A percentile compares a stretch with the other conserved stretches of the same genome.
Evolutionary conservation across 1,284 basidiomycete genomes (phyloP).

Genomic region (Heliocybe sulcata): DNA sequence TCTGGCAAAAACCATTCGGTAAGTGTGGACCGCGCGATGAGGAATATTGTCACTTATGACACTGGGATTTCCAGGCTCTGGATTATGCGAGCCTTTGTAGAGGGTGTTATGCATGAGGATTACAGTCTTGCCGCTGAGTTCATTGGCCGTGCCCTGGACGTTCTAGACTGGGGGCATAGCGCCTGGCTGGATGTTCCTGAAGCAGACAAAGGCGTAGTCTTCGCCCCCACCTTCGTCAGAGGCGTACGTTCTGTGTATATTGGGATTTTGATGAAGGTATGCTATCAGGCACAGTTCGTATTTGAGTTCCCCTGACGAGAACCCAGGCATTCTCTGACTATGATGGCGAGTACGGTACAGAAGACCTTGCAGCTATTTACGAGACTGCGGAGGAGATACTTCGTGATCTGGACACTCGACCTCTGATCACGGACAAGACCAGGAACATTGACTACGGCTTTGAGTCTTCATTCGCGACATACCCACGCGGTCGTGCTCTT

Average conservation of each 20-base stretch:
- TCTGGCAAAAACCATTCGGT: conserved; percentile 33
- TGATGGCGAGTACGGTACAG: neutral
- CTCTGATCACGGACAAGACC: neutral
- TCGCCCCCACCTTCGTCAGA: neutral
- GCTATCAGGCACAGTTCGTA: neutral
- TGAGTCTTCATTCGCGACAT: neutral
- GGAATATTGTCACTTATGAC: neutral
- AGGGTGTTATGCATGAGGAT: conserved; percentile 11
- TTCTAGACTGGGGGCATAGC: neutral
- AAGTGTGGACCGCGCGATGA: conserved; percentile 4
- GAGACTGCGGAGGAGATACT: neutral
- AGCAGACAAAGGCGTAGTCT: neutral
- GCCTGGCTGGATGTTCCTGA: neutral
- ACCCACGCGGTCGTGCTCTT: neutral
- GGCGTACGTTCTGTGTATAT: neutral
- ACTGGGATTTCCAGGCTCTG: conserved; percentile 18
- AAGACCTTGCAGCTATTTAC: neutral
- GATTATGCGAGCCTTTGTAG: conserved; percentile 29
- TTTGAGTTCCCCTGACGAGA: neutral
- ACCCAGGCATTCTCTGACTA: neutral
- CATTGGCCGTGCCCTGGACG: neutral
- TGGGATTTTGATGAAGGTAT: neutral
- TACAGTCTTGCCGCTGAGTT: neutral
- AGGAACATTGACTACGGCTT: neutral
- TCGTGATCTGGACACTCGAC: neutral